Base-by-base conservation (phyloP, 306 rosid genomes). In the Ochetophila trinervis region DNA sequence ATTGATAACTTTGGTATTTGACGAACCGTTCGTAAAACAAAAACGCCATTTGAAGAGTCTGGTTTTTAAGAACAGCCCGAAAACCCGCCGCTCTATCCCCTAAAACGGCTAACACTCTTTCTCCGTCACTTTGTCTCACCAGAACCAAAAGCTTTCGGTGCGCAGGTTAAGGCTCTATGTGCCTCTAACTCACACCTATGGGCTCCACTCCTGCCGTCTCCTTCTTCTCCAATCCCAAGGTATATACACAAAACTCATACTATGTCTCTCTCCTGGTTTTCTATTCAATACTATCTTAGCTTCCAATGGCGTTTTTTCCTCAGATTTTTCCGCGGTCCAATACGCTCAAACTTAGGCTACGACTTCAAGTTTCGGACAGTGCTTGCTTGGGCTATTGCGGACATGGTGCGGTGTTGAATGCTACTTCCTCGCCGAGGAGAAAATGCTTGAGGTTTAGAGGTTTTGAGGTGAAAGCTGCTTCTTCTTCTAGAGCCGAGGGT, bases 191-290 rank as follows among this genome's bases (percentile, higher is more conserved):
- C 74, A 52, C 37, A 51, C 8, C 77, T 42, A 91, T 91, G 96
- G 79, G 74, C 61, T 85, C 79, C 68, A 52, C 88, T 84, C 85
- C 86, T 69, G 76, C 87, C 5, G 63, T 80, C 67, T 87, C 87
- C 71, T 72, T 87, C 58, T 80, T 34, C 81, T 71, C 90, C 69
- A 87, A 72, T 61, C 85, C 91, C 3, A 80, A 75, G 79, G 86
- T 86, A 36, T 60, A 27, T 70, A 45, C 27, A 57, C 19, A 36
- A 37, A 54, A 4, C 45, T 57, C 63, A 72, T 16, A 13, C 47
- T 49, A 63, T 6, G 12, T 44, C 35, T 62, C 51, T 35, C 24
- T 24, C 4, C 19, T 40, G 23, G 27, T 4, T 56, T 23, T 51
- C 30, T 4, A 11, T 51, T 55, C 22, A 4, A 23, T 6, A 2